A percentile compares a stretch with the other conserved stretches of the same genome.
phyloP scores from a whole-genome alignment of 352 stramenopile genomes.

The Phytopythium kandeliae region DNA sequence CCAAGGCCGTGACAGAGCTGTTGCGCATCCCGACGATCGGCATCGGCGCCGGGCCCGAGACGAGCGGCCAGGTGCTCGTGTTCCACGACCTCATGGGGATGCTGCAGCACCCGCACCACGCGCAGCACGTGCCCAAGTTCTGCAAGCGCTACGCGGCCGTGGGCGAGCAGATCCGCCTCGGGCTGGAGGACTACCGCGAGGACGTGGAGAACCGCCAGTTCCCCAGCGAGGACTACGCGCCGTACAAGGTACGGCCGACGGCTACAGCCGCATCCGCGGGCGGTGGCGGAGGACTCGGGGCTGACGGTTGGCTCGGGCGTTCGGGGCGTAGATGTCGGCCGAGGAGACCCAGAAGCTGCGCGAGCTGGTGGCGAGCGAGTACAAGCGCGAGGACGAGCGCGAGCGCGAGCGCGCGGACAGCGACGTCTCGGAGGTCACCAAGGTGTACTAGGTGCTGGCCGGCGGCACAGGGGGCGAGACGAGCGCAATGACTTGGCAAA shows the following conservation, averaged over 20 bases:
- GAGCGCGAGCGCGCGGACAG: slow-evolving; percentile 13
- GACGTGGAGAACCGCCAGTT: slow-evolving; percentile 96
- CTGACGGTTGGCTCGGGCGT: slow-evolving; percentile 2
- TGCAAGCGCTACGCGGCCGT: slow-evolving; percentile 98
- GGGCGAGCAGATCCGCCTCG: slow-evolving; percentile 90
- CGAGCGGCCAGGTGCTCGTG: slow-evolving; percentile 95
- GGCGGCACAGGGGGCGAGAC: no score
- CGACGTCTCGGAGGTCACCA: slow-evolving; percentile 52
- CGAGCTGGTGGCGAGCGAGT: slow-evolving; percentile 52
- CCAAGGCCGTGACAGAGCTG: slow-evolving; percentile 90
- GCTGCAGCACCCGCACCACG: slow-evolving; percentile 97
- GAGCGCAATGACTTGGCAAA: no score
- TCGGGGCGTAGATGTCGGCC: slow-evolving; percentile 55
- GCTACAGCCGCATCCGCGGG: no score
- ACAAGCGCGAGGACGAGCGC: slow-evolving; percentile 11
- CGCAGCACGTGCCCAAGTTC: slow-evolving; percentile 95
- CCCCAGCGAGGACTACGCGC: slow-evolving; percentile 90
- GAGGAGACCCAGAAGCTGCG: slow-evolving; percentile 73
- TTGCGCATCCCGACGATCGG: slow-evolving; percentile 98
- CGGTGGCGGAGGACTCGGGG: background rate
- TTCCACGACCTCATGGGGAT: slow-evolving; percentile 99
- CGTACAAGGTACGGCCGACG: slow-evolving; percentile 91
- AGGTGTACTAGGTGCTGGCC: slow-evolving; percentile 53
- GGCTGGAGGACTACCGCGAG: slow-evolving; percentile 93
- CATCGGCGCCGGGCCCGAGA: slow-evolving; percentile 94